Evolutionary conservation across 1,284 basidiomycete species (phyloP), one percentile per base, ranked within the genome.

Genomic region (Rhodotorula sp.): DNA sequence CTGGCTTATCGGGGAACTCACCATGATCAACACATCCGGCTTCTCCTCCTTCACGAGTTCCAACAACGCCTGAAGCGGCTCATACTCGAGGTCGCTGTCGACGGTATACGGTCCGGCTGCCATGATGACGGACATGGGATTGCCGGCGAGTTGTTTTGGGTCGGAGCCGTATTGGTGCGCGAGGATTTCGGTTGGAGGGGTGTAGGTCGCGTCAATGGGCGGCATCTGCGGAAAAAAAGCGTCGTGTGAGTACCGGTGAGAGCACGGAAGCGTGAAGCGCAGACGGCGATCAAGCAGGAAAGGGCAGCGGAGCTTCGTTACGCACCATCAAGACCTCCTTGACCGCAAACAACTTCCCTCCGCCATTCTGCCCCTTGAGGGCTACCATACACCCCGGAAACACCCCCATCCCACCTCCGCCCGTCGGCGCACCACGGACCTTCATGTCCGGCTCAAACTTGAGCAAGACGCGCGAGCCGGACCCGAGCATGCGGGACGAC

Each of bases 351-450:
- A 87, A 88, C 4, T 87, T 88, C 8, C 91, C 94, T 2, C 92
- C 92, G 3, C 93, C 94, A 79, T 98, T 98, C 77, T 86, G 86
- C 0, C 96, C 96, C 74, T 87, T 90, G n/a, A 97, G 79, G 4
- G 90, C 91, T 0, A 90, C 89, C 57, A 99, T 88, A 51, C 89
- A 88, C 2, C 96, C 96, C 1, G 94, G 92, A 78, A 94, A 99
- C 44, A 99, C 79, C 0, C 90, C 88, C 29, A 89, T 82, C 1
- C 87, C 87, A n/a, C 86, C 86, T 30, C 86, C 82, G 8, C 88
- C 89, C 64, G 84, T 46, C 9, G 85, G 80, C 8, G 82, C 81
- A 29, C 88, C 88, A 57, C 88, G 85, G 7, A 94, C 83, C 76
- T 86, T 88, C 64, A 91, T 81, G 47, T 83, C 81, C 4, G 86